phyloP scores from a whole-genome alignment of 139 green algal species.

The Chlamydomonas schloesseri region DNA sequence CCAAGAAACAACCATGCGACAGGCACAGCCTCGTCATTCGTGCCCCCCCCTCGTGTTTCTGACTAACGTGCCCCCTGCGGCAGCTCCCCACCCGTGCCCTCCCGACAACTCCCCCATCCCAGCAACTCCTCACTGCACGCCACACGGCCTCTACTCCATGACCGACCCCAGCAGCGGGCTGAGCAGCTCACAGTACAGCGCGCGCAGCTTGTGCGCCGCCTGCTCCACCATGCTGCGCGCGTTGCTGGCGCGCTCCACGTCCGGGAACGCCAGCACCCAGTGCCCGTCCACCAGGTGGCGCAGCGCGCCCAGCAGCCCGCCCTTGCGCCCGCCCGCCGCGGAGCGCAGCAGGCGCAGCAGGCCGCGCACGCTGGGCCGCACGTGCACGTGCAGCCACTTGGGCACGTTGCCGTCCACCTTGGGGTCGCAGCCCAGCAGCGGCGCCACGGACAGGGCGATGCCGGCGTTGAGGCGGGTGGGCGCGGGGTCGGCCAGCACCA shows the following conservation, averaged over 20 bases:
- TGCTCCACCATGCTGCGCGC: constrained; percentile 68
- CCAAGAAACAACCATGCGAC: no score
- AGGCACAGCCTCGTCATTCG: no score
- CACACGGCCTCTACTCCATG: background rate
- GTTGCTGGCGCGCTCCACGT: constrained; percentile 57
- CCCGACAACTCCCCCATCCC: no score
- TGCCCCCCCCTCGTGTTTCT: no score
- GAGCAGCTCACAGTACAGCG: constrained; percentile 57
- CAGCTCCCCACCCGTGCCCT: no score
- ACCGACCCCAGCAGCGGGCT: constrained; percentile 42
- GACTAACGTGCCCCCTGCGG: no score
- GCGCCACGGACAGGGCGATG: constrained; percentile 79
- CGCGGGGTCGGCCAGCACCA: constrained; percentile 76
- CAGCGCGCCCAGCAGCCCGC: constrained; percentile 61
- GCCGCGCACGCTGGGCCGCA: constrained; percentile 78
- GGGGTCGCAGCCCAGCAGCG: constrained; percentile 75
- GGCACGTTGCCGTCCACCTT: constrained; percentile 68
- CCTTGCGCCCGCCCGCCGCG: constrained; percentile 44
- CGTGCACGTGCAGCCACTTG: constrained; percentile 87
- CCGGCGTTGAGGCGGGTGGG: constrained; percentile 64
- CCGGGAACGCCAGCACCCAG: constrained; percentile 88
- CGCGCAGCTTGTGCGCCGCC: constrained; percentile 51
- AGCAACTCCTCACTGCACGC: no score
- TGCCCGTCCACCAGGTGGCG: constrained; percentile 83
- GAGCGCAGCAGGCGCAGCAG: constrained; percentile 66